phyloP scores from a whole-genome alignment of 148 eudicot genomes.

The Dianthus caryophyllus region DNA sequence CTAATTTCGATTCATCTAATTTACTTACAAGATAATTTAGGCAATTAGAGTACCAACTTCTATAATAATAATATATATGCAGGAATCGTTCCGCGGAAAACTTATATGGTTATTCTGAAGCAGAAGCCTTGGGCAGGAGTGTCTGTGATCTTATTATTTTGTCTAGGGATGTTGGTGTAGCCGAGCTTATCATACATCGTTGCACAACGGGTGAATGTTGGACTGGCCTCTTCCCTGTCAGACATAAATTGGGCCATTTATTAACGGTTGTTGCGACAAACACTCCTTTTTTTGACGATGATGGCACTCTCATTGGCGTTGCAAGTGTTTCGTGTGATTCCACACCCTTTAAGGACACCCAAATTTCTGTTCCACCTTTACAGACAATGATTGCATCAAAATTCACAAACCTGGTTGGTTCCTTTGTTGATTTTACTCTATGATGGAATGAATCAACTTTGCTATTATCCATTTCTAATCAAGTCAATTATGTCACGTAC shows the following conservation, averaged over 20 bases:
- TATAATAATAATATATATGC: slow-evolving; percentile 31
- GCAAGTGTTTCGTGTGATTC: slow-evolving; percentile 63
- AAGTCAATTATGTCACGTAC: too few relatives aligned
- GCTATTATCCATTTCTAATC: too few relatives aligned
- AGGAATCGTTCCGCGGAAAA: slow-evolving; percentile 81
- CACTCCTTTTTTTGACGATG: slow-evolving; percentile 81
- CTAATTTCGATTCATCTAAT: too few relatives aligned
- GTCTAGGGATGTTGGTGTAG: slow-evolving; percentile 38
- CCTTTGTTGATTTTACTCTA: slow-evolving; percentile 13
- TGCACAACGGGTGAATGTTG: slow-evolving; percentile 59
- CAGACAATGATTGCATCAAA: slow-evolving; percentile 82
- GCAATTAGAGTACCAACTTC: slow-evolving; percentile 23
- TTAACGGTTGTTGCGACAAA: slow-evolving; percentile 43
- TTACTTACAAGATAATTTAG: too few relatives aligned
- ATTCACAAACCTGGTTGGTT: slow-evolving; percentile 72
- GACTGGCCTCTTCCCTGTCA: slow-evolving; percentile 82
- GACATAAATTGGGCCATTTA: slow-evolving; percentile 49
- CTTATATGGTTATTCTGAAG: slow-evolving; percentile 71
- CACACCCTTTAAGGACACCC: slow-evolving; percentile 40
- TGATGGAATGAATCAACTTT: slow-evolving; percentile 1
- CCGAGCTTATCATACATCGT: slow-evolving; percentile 41
- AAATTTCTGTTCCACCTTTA: slow-evolving; percentile 65
- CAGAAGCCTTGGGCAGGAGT: slow-evolving; percentile 69
- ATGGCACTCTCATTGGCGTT: slow-evolving; percentile 59
- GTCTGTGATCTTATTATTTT: slow-evolving; percentile 50